Evolutionary conservation across 2,329 filamentous ascomycete species (phyloP).

Genomic region (Hypomyces perniciosus): DNA sequence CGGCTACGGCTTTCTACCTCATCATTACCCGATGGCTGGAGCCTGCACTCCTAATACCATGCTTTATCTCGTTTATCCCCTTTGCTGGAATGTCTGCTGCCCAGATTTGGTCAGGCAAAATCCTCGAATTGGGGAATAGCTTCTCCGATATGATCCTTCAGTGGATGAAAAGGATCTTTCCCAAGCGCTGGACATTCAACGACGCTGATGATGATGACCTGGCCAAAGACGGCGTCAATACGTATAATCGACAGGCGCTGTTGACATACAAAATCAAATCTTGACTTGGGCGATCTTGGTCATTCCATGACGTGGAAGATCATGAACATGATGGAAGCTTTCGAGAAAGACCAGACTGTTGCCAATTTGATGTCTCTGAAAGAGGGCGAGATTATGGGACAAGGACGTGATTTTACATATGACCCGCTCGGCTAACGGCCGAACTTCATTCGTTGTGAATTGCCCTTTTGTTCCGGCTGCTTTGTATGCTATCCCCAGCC

Average conservation of each 20-base stretch:
- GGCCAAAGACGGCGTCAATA: slow-evolving; percentile 17
- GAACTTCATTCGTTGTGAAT: slow-evolving; percentile 62
- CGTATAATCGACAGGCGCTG: slow-evolving; percentile 20
- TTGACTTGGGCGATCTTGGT: slow-evolving; percentile 48
- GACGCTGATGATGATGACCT: slow-evolving; percentile 19
- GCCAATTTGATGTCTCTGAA: slow-evolving; percentile 55
- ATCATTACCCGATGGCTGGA: slow-evolving; percentile 25
- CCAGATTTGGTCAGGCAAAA: not conserved
- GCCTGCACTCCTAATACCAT: slow-evolving; percentile 19
- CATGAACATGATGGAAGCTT: slow-evolving; percentile 48
- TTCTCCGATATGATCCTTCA: not conserved
- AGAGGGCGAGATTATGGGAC: slow-evolving; percentile 46
- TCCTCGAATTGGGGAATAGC: not conserved
- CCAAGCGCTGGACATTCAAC: slow-evolving; percentile 14
- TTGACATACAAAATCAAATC: slow-evolving; percentile 45
- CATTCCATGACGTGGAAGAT: slow-evolving; percentile 51
- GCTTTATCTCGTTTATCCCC: slow-evolving; percentile 19
- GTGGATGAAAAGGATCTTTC: slow-evolving; percentile 1
- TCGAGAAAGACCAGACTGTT: slow-evolving; percentile 44
- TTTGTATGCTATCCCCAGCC: slow-evolving; percentile 49
- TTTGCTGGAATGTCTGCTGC: slow-evolving; percentile 8
- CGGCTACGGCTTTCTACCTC: slow-evolving; percentile 21
- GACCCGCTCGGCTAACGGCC: slow-evolving; percentile 51
- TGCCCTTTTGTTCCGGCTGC: slow-evolving; percentile 57
- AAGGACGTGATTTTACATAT: slow-evolving; percentile 58